Percentiles rank a stretch among this genome's conserved stretches.
phyloP scores from a whole-genome alignment of 371 early-diverging fungal genomes.

The Rhizopus arrhizus region DNA sequence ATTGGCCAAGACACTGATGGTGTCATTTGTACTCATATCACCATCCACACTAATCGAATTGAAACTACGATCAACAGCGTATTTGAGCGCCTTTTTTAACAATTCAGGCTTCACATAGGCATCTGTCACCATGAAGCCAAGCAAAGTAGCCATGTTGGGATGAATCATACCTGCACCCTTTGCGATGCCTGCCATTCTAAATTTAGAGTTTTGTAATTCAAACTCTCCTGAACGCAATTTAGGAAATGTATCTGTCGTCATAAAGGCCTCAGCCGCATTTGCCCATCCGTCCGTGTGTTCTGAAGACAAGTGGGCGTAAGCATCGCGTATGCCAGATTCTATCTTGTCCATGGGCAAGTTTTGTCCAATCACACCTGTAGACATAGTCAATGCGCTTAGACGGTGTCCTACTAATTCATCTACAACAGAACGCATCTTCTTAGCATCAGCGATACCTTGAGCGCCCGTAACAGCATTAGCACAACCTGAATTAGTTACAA shows the following conservation, averaged over 20 bases:
- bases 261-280: constrained; percentile 82
- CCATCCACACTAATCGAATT: constrained; percentile 94
- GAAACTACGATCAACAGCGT: constrained; percentile 89
- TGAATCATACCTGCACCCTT: constrained; percentile 98
- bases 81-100: constrained; percentile 73
- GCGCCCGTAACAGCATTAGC: constrained; percentile 96
- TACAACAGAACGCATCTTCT: constrained; percentile 65
- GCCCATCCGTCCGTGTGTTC: constrained; percentile 74
- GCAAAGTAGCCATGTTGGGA: constrained; percentile 92
- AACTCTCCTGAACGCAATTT: constrained; percentile 77
- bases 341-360: constrained; percentile 86
- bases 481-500: constrained; percentile 91
- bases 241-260: constrained; percentile 97
- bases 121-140: constrained; percentile 88
- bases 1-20: constrained; percentile 87
- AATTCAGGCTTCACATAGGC: constrained; percentile 62
- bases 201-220: constrained; percentile 52
- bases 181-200: constrained; percentile 87
- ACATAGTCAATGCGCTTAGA: constrained; percentile 79
- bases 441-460: constrained; percentile 80
- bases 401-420: constrained; percentile 50
- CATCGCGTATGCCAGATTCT: constrained; percentile 65
- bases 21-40: constrained; percentile 96
- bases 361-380: constrained; percentile 97
- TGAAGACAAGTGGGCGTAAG: constrained; percentile 48